These are phyloP conservation scores for Kalanchoe fedtschenkoi DNA, from an alignment of 164 flowering plant genomes.

Conservation along the genomic window DNA sequence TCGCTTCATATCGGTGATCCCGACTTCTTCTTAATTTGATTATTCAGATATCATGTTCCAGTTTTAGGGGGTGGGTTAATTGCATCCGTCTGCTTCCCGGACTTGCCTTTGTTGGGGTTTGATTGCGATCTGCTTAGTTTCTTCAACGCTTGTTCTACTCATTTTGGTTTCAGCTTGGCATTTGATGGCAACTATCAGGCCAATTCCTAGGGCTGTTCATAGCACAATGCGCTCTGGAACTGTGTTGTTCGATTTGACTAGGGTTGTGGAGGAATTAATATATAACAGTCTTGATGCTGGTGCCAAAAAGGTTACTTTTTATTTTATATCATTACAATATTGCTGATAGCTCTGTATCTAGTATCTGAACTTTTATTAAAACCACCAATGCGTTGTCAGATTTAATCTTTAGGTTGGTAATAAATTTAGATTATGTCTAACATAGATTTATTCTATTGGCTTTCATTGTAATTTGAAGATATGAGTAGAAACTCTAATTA, in stretches of 20 bases:
- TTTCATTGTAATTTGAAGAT: not conserved
- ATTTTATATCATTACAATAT: not conserved
- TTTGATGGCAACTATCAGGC: slow-evolving; percentile 51
- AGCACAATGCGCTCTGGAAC: slow-evolving; percentile 71
- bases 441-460: no score
- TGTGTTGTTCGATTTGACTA: slow-evolving; percentile 49
- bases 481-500: not conserved
- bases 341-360: not conserved
- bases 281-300: slow-evolving; percentile 86
- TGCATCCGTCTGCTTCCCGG: no score
- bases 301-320: slow-evolving; percentile 51
- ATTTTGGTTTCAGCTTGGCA: slow-evolving; percentile 1
- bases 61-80: no score
- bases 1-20: no score
- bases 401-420: not conserved
- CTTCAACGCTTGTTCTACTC: not conserved
- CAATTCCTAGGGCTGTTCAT: slow-evolving; percentile 47
- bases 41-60: no score
- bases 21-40: no score
- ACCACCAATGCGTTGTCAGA: not conserved
- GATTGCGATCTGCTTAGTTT: not conserved
- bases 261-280: slow-evolving; percentile 86
- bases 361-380: not conserved
- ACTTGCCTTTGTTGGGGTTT: no score
- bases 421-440: not conserved